Percentiles rank a stretch among this genome's conserved stretches.
Evolutionary conservation across 805 yeast genomes (phyloP).

Genomic region (Starmerella sp.): DNA sequence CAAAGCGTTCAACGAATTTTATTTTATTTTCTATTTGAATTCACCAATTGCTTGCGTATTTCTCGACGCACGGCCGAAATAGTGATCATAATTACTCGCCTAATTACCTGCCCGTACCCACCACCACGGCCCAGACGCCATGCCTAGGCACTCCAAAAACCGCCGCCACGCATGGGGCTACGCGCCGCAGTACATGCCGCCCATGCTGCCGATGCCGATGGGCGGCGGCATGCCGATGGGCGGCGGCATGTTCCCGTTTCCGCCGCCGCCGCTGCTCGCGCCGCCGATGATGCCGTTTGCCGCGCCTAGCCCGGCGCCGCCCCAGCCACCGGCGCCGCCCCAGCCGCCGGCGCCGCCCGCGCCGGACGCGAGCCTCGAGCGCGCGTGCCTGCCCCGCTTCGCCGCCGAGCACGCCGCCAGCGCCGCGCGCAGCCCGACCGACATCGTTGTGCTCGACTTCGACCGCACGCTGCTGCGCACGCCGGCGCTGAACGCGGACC

Average conservation of each 20-base stretch:
- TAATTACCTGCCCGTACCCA: neutral
- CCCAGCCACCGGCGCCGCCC: neutral
- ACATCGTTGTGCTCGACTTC: constrained; percentile 20
- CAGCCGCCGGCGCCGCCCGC: neutral
- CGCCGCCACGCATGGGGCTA: neutral
- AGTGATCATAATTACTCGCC: no score
- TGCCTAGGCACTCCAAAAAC: neutral
- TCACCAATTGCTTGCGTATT: no score
- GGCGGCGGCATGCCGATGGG: constrained; percentile 1
- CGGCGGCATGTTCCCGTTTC: neutral
- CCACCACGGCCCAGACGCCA: neutral
- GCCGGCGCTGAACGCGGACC: constrained; percentile 13
- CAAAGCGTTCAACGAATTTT: no score
- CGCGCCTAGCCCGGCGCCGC: neutral
- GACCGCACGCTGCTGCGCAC: constrained; percentile 19
- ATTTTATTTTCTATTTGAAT: no score
- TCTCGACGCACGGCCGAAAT: no score
- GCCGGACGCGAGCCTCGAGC: neutral
- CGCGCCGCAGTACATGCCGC: constrained; percentile 2
- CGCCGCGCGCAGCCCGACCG: constrained; percentile 6
- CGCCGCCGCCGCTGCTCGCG: neutral
- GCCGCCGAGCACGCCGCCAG: constrained; percentile 2
- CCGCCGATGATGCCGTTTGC: neutral
- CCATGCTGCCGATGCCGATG: constrained; percentile 4
- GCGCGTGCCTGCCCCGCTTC: constrained; percentile 14